These are phyloP conservation scores for Grosmannia clavigera DNA, from an alignment of 2,329 filamentous ascomycete genomes.

Conservation along the genomic window DNA sequence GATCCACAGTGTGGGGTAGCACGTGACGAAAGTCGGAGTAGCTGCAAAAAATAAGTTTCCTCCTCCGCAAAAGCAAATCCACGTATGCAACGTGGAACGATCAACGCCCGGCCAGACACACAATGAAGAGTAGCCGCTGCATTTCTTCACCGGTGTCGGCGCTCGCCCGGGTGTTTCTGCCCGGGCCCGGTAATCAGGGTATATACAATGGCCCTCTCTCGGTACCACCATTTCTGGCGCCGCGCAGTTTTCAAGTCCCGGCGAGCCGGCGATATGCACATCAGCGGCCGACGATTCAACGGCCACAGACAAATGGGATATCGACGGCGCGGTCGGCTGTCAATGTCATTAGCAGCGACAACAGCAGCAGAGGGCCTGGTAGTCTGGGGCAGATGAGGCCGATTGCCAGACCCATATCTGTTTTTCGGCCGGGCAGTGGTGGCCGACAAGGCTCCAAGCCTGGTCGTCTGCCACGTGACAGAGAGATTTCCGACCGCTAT, in stretches of 20 bases:
- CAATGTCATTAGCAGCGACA: neutral
- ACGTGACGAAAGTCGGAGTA: neutral
- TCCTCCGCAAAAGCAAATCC: neutral
- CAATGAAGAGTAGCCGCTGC: slow-evolving; percentile 27
- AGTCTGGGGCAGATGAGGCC: neutral
- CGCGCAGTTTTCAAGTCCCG: neutral
- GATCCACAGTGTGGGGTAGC: neutral
- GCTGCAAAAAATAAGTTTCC: neutral
- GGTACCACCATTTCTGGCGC: neutral
- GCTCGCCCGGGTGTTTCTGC: slow-evolving; percentile 31
- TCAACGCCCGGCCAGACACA: neutral
- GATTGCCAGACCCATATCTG: neutral
- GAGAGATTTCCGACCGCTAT: slow-evolving; percentile 26
- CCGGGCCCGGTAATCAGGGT: neutral
- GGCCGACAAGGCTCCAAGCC: neutral
- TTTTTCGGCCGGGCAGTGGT: neutral
- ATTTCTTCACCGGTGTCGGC: slow-evolving; percentile 32
- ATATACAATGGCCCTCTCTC: neutral
- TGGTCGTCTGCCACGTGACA: slow-evolving; percentile 27
- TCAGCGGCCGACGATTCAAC: neutral
- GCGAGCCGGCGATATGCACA: neutral
- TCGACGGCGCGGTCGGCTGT: neutral
- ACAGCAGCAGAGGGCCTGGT: neutral
- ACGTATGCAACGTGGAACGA: neutral
- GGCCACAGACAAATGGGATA: neutral